These are phyloP conservation scores for Ceratocystis alfenasii DNA, from an alignment of 2,329 filamentous ascomycete genomes.

Conservation along the genomic window DNA sequence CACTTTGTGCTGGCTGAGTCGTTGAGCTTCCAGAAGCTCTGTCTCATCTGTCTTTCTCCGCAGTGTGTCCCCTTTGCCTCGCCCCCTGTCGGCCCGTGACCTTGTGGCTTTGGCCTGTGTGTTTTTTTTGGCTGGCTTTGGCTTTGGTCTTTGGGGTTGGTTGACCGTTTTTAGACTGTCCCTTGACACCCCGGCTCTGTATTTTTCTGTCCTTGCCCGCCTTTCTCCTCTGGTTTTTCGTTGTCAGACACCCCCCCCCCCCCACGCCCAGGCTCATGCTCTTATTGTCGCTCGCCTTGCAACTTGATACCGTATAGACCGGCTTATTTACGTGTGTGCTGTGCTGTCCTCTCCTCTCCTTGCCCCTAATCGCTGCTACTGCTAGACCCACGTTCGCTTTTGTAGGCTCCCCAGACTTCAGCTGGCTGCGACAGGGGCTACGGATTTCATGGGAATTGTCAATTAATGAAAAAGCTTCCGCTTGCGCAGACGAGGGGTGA, in stretches of 20 bases:
- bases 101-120: not conserved
- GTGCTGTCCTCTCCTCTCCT: not conserved
- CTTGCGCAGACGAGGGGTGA: slow-evolving; percentile 5
- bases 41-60: not conserved
- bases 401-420: not conserved
- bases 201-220: not conserved
- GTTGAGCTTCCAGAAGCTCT: not conserved
- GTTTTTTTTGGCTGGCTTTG: not conserved
- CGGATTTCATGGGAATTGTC: slow-evolving; percentile 2
- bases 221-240: not conserved
- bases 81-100: not conserved
- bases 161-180: not conserved
- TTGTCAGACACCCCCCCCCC: not conserved
- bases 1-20: no score
- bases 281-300: not conserved
- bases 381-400: not conserved
- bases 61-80: not conserved
- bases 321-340: not conserved
- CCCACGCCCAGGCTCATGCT: no score
- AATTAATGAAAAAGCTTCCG: slow-evolving; percentile 6
- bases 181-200: not conserved
- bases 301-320: not conserved
- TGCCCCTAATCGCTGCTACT: not conserved
- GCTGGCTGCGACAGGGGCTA: slow-evolving; percentile 9
- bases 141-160: not conserved